Evolutionary conservation across 495 filamentous ascomycete species (phyloP), one percentile per base, ranked within the genome.

Genomic region (Halenospora varia): DNA sequence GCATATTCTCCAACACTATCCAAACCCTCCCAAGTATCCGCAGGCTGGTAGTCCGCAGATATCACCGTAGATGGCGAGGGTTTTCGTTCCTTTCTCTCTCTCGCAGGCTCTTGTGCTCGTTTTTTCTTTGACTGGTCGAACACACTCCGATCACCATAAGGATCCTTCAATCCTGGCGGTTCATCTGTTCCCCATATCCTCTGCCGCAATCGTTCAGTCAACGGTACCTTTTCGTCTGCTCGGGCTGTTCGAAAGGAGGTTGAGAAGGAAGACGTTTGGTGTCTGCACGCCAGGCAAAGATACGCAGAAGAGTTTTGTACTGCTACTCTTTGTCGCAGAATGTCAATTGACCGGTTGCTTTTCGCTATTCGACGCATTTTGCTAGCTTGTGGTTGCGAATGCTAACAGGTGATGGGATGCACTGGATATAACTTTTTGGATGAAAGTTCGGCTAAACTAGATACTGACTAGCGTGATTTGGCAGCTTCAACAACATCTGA

Each of bases 111-210:
- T n/a, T n/a, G n/a, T n/a, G n/a, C n/a, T n/a, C 41, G 48, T 18
- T 60, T 29, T 39, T 63, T 64, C 57, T 65, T 65, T 23, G 57
- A 63, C 29, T 60, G 59, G 42, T 74, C 68, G 39, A 75, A 55
- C 0, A 61, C 59, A 51, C 78, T 69, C 42, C 71, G 55, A 53
- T 70, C 70, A 3, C 70, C 71, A 53, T 83, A 83, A 0, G 79
- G 82, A 62, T 84, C 81, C 53, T 76, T 68, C 46, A 71, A 52
- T 18, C 80, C 82, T 2, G 80, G 80, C 3, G 81, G 78, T 22
- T 73, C 75, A 22, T 82, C 76, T 10, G 78, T 76, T 19, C 78
- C 79, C 80, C 81, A 84, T 56, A 85, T 71, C 66, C 72, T 77
- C 53, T 70, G 67, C 40, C 79, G 77, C 51, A 83, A 66, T 25